A percentile compares a stretch with the other conserved stretches of the same genome.
phyloP scores from a whole-genome alignment of 2,329 filamentous ascomycete genomes.

The Gremmenia infestans region DNA sequence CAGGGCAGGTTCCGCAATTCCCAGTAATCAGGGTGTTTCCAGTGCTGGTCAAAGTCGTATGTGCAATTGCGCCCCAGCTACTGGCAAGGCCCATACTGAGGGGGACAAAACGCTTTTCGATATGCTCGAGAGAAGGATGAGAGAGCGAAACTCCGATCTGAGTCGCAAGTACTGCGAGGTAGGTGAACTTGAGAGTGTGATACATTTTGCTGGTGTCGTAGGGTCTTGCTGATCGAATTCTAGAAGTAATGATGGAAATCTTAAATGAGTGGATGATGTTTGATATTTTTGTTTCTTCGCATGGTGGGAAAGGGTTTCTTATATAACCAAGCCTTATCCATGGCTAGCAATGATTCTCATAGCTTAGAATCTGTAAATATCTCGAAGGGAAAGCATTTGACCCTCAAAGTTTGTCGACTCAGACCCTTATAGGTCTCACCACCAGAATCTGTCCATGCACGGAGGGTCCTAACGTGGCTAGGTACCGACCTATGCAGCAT shows the following conservation, averaged over 20 bases:
- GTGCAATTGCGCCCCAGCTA: slow-evolving; percentile 7
- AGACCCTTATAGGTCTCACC: too few species aligned
- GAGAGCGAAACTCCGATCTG: slow-evolving; percentile 3
- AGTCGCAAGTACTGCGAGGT: slow-evolving; percentile 1
- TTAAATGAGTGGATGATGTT: not conserved
- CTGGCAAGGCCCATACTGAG: slow-evolving; percentile 6
- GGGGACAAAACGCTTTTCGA: slow-evolving; percentile 1
- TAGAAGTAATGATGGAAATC: not conserved
- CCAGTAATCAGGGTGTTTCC: slow-evolving; percentile 8
- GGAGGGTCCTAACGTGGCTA: too few species aligned
- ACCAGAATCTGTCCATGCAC: too few species aligned
- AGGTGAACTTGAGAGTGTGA: slow-evolving; percentile 1
- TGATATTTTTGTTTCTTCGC: not conserved
- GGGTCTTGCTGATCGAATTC: not conserved
- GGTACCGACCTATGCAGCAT: too few species aligned
- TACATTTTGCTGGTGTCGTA: not conserved
- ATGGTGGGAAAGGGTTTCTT: not conserved
- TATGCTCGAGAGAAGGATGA: not conserved
- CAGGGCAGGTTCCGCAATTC: slow-evolving; percentile 10
- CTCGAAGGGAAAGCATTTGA: not conserved
- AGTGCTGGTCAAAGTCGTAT: slow-evolving; percentile 3
- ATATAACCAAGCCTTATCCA: not conserved
- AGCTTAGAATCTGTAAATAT: not conserved
- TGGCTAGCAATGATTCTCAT: not conserved
- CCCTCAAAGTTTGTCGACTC: not conserved